Evolutionary conservation across 2,329 filamentous ascomycete species (phyloP).

Genomic region (Metarhizium sp.): DNA sequence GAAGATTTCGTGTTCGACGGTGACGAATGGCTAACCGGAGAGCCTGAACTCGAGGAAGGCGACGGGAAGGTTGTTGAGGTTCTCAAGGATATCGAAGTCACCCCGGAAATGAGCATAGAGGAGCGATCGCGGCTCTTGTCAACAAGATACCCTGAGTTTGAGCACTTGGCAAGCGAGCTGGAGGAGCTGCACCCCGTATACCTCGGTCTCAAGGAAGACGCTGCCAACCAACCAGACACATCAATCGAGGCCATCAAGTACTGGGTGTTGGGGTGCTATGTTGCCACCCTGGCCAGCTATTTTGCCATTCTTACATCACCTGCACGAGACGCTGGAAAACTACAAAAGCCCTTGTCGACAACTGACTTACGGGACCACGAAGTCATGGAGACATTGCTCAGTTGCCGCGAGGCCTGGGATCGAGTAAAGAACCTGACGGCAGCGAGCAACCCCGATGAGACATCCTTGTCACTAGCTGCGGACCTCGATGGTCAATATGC

Average conservation of each 20-base stretch:
- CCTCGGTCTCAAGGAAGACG: conserved; percentile 45
- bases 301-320: conserved; percentile 87
- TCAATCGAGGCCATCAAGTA: conserved; percentile 62
- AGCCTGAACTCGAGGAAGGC: conserved; percentile 38
- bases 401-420: conserved; percentile 73
- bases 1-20: conserved; percentile 92
- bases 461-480: conserved; percentile 12
- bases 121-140: conserved; percentile 70
- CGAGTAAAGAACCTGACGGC: conserved; percentile 58
- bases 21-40: conserved; percentile 65
- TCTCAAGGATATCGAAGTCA: conserved; percentile 74
- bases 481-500: conserved; percentile 14
- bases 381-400: conserved; percentile 77
- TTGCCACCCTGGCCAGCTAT: conserved; percentile 84
- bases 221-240: conserved; percentile 39
- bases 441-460: conserved; percentile 25
- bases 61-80: conserved; percentile 70
- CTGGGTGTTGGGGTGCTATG: conserved; percentile 74
- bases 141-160: conserved; percentile 84
- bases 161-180: conserved; percentile 75
- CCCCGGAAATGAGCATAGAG: conserved; percentile 64
- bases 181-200: conserved; percentile 60
- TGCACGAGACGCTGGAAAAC: conserved; percentile 46
- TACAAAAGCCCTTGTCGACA: conserved; percentile 56
- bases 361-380: conserved; percentile 80